A percentile compares a stretch with the other conserved stretches of the same genome.
These are phyloP conservation scores for Tetrahymena elliotti DNA, from an alignment of 73 alveolate species.

Conservation along the genomic window DNA sequence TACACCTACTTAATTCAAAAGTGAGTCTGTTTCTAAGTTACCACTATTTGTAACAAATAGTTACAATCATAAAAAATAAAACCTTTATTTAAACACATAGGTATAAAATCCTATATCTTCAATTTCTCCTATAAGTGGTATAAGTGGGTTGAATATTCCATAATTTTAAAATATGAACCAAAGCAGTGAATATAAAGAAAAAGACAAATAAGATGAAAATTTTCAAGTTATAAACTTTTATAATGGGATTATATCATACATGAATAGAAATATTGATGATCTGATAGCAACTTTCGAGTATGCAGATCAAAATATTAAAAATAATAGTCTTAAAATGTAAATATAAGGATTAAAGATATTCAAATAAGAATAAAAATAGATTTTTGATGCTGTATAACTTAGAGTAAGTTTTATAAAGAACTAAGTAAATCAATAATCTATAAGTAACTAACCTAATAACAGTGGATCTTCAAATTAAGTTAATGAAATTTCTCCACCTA, in stretches of 20 bases:
- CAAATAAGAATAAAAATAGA: not conserved
- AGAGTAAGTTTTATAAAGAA: not conserved
- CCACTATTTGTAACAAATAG: not conserved
- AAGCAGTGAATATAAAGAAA: not conserved
- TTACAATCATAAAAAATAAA: not conserved
- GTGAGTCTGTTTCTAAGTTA: not conserved
- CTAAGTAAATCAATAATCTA: not conserved
- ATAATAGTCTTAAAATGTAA: not conserved
- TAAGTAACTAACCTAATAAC: not conserved
- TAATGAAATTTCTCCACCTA: not conserved
- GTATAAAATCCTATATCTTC: not conserved
- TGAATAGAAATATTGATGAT: not conserved
- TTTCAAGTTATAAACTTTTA: not conserved
- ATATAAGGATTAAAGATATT: not conserved
- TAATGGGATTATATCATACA: not conserved
- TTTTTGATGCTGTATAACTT: not conserved
- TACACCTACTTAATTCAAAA: not conserved
- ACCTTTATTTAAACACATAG: not conserved
- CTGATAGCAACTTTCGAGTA: not conserved
- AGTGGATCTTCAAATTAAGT: not conserved
- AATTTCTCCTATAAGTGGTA: not conserved
- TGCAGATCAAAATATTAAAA: not conserved
- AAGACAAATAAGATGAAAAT: not conserved
- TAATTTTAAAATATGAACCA: not conserved
- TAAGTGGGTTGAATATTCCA: not conserved